Evolutionary conservation across 768 basidiomycete genomes (phyloP).

Genomic region (Podaxis sp.): DNA sequence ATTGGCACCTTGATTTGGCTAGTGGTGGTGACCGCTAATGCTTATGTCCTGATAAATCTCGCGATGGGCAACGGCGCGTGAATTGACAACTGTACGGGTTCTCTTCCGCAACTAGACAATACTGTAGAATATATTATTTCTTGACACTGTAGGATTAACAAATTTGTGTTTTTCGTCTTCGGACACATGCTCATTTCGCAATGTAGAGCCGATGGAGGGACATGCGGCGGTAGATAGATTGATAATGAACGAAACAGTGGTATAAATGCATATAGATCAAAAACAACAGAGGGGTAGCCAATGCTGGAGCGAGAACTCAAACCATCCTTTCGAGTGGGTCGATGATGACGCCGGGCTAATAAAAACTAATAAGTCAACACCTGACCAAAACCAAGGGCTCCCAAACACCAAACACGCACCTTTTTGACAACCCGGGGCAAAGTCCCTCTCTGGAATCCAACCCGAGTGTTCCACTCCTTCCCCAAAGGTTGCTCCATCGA

Average conservation of each 20-base stretch:
- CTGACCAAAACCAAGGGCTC: neutral
- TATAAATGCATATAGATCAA: neutral
- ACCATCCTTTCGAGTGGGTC: constrained; percentile 58
- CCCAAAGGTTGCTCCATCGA: constrained; percentile 81
- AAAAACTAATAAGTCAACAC: constrained; percentile 13
- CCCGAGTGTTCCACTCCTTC: constrained; percentile 90
- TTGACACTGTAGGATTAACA: neutral
- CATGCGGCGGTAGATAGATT: neutral
- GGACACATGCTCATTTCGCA: neutral
- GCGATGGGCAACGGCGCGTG: constrained; percentile 22
- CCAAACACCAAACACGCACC: constrained; percentile 37
- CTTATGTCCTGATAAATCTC: constrained; percentile 71
- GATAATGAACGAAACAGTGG: neutral
- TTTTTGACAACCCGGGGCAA: constrained; percentile 87
- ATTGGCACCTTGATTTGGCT: constrained; percentile 64
- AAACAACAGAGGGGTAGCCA: neutral
- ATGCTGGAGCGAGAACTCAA: neutral
- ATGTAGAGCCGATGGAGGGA: neutral
- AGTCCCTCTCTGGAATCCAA: constrained; percentile 81
- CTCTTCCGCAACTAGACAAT: neutral
- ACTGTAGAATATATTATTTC: neutral
- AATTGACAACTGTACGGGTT: neutral
- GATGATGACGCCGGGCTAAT: constrained; percentile 69
- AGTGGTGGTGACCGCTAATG: constrained; percentile 67
- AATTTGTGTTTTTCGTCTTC: neutral